Percentiles rank a stretch among this genome's conserved stretches.
These are phyloP conservation scores for Colletotrichum agaves DNA, from an alignment of 2,329 filamentous ascomycete genomes.

Conservation along the genomic window DNA sequence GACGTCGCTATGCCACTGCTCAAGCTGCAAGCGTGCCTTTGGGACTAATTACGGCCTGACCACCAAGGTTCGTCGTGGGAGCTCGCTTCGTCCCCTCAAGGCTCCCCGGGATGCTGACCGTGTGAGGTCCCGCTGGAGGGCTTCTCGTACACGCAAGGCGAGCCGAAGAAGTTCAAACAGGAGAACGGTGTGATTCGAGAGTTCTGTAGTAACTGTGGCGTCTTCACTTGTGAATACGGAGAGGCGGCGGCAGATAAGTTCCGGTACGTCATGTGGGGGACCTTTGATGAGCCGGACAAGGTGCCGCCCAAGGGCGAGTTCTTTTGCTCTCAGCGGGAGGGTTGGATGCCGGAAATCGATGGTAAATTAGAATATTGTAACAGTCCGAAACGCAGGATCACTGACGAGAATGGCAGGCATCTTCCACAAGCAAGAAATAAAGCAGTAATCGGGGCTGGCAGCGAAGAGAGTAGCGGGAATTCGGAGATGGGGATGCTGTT, in stretches of 20 bases:
- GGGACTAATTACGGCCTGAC: conserved; percentile 49
- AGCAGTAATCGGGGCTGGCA: neutral
- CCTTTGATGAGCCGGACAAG: conserved; percentile 58
- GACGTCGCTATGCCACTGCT: conserved; percentile 48
- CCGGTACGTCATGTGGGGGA: conserved; percentile 57
- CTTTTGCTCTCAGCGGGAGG: conserved; percentile 58
- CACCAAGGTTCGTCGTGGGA: conserved; percentile 39
- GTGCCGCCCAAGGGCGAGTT: conserved; percentile 66
- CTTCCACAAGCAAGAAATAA: conserved; percentile 24
- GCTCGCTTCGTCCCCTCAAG: neutral
- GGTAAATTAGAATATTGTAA: conserved; percentile 41
- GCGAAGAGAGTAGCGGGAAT: neutral
- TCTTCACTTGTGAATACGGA: conserved; percentile 48
- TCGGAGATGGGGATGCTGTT: neutral
- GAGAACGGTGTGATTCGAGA: conserved; percentile 47
- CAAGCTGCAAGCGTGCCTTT: conserved; percentile 47
- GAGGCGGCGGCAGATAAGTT: conserved; percentile 52
- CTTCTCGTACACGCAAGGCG: conserved; percentile 43
- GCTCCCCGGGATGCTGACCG: neutral
- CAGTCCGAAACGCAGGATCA: neutral
- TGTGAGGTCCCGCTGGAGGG: conserved; percentile 39
- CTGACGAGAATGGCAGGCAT: neutral
- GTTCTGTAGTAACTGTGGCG: conserved; percentile 46
- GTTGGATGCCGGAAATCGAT: conserved; percentile 62
- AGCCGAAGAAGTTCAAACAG: conserved; percentile 44